These are phyloP conservation scores for Rhododendron ferrugineum DNA, from an alignment of 148 eudicot genomes.

Conservation along the genomic window DNA sequence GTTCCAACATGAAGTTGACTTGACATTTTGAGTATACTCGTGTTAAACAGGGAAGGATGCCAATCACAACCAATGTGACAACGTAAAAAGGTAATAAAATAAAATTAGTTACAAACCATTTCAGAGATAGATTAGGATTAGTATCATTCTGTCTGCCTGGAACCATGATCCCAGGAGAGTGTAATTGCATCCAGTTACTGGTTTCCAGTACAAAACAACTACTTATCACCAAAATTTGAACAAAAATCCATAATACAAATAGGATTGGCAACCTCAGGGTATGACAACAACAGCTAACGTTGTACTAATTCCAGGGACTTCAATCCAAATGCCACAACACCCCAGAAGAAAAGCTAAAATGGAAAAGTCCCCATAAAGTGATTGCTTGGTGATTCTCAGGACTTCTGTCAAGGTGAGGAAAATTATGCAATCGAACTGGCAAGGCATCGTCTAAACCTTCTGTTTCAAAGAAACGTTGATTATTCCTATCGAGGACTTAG, in stretches of 20 bases:
- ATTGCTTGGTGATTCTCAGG: not conserved
- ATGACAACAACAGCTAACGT: not conserved
- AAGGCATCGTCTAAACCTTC: slow-evolving; percentile 28
- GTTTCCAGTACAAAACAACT: not conserved
- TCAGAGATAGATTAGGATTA: not conserved
- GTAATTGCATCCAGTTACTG: not conserved
- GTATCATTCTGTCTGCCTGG: not conserved
- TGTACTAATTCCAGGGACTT: not conserved
- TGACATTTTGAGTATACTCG: not conserved
- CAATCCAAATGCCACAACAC: not conserved
- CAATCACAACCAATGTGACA: not conserved
- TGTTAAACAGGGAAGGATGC: not conserved
- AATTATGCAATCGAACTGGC: not conserved
- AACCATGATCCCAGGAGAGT: not conserved
- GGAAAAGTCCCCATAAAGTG: not conserved
- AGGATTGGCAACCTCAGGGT: not conserved
- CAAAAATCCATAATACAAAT: not conserved
- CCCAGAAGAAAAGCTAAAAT: not conserved
- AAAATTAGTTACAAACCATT: not conserved
- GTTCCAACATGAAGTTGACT: not conserved
- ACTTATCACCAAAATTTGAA: not conserved
- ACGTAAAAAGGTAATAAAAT: not conserved
- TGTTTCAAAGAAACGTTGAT: slow-evolving; percentile 62
- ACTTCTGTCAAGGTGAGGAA: not conserved
- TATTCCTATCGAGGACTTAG: slow-evolving; percentile 72